A percentile compares a stretch with the other conserved stretches of the same genome.
These are phyloP conservation scores for Dioscorea dumetorum DNA, from an alignment of 106 monocot genomes.

Conservation along the genomic window DNA sequence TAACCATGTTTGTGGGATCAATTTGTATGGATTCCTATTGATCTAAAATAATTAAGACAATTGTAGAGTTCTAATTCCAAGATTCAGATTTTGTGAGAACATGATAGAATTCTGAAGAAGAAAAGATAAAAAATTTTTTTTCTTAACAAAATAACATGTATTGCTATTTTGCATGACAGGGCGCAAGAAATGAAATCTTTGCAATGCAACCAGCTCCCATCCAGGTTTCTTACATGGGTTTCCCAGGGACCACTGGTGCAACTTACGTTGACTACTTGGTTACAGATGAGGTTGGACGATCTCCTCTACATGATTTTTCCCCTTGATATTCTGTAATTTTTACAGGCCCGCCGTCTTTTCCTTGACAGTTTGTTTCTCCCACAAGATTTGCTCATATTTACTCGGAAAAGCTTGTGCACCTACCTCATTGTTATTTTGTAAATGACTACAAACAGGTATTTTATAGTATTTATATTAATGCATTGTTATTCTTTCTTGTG, in stretches of 20 bases:
- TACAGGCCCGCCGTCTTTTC: background rate
- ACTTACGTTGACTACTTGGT: constrained; percentile 89
- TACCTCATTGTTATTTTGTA: constrained; percentile 98
- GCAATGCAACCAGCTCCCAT: constrained; percentile 93
- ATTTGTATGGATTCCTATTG: too few relatives aligned
- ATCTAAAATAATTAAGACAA: too few relatives aligned
- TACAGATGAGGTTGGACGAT: constrained; percentile 63
- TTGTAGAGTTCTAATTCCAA: too few relatives aligned
- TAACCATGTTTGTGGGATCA: too few relatives aligned
- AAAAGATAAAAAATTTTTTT: too few relatives aligned
- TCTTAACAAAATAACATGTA: too few relatives aligned
- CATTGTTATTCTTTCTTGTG: background rate
- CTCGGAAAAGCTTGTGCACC: constrained; percentile 93
- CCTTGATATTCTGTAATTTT: background rate
- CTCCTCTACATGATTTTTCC: background rate
- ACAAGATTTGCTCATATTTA: constrained; percentile 75
- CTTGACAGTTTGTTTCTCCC: constrained; percentile 89
- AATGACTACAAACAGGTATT: constrained; percentile 96
- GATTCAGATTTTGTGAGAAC: too few relatives aligned
- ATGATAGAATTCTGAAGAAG: too few relatives aligned
- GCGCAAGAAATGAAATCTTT: constrained; percentile 96
- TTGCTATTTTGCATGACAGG: constrained; percentile 23
- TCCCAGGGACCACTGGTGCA: constrained; percentile 94
- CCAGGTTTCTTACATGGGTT: constrained; percentile 99
- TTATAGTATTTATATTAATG: background rate